A percentile compares a stretch with the other conserved stretches of the same genome.
phyloP scores from a whole-genome alignment of 768 basidiomycete genomes.

The Tulasnella sp. region DNA sequence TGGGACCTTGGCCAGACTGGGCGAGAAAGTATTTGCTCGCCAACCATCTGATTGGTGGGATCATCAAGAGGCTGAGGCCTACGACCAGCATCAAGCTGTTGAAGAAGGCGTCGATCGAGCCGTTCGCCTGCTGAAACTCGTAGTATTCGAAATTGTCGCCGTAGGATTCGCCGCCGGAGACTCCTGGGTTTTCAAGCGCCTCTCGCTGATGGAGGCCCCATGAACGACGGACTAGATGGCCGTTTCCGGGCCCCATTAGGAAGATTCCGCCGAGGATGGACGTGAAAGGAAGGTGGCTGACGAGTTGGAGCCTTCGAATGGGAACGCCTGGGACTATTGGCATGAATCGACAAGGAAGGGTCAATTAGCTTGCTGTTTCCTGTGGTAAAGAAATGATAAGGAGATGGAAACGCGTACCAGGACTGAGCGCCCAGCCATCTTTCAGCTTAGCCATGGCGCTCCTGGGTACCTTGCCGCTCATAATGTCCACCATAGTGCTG shows the following conservation, averaged over 20 bases:
- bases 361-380: no score
- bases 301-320: conserved; percentile 23
- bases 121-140: conserved; percentile 39
- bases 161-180: conserved; percentile 33
- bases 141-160: conserved; percentile 66
- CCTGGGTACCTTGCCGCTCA: conserved; percentile 25
- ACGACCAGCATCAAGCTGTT: conserved; percentile 10
- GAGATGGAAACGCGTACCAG: conserved; percentile 27
- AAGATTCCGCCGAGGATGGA: conserved; percentile 33
- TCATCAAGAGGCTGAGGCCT: conserved; percentile 14
- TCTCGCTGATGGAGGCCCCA: conserved; percentile 30
- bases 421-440: conserved; percentile 34
- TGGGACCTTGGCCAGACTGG: conserved; percentile 50
- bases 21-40: conserved; percentile 37
- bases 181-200: conserved; percentile 8
- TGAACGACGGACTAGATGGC: conserved; percentile 42
- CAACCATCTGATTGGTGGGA: conserved; percentile 45
- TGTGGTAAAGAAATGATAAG: no score
- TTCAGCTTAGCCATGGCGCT: conserved; percentile 24
- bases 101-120: conserved; percentile 17
- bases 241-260: conserved; percentile 37
- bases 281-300: conserved; percentile 31
- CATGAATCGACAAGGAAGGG: no score
- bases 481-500: conserved; percentile 27
- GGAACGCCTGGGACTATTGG: conserved; percentile 25